phyloP scores from a whole-genome alignment of 257 asterid genomes.

The Nicotiana sylvestris region DNA sequence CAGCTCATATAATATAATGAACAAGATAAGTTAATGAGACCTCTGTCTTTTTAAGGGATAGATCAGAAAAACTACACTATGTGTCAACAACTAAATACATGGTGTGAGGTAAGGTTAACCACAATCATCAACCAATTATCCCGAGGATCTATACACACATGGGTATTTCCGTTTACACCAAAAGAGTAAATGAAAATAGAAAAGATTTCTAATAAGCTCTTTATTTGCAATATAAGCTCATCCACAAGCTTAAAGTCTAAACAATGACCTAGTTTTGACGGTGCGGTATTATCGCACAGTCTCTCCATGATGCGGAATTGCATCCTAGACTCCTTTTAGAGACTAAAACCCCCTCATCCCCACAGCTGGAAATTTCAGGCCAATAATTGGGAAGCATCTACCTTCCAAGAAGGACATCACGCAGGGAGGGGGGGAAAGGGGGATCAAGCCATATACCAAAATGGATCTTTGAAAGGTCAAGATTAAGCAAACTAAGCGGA shows the following conservation, averaged over 20 bases:
- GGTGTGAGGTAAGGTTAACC: neutral
- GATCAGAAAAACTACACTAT: neutral
- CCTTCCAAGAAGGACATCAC: neutral
- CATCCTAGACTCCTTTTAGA: neutral
- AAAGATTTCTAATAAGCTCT: neutral
- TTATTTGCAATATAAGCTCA: neutral
- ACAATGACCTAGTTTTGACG: neutral
- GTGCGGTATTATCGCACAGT: neutral
- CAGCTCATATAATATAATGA: neutral
- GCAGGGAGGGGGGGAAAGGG: neutral
- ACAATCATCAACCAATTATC: neutral
- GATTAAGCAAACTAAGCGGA: neutral
- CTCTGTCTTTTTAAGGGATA: neutral
- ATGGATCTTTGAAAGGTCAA: neutral
- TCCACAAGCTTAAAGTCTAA: neutral
- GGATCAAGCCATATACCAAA: neutral
- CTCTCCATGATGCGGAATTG: neutral
- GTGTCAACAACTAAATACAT: neutral
- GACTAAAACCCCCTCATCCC: neutral
- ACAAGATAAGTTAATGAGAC: neutral
- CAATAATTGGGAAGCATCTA: neutral
- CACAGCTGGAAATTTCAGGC: neutral
- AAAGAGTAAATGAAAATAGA: neutral
- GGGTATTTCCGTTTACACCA: neutral
- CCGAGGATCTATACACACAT: neutral